Conservation (phyloP, 768 basidiomycete species). For the Mycena olivaceomarginata region DNA sequence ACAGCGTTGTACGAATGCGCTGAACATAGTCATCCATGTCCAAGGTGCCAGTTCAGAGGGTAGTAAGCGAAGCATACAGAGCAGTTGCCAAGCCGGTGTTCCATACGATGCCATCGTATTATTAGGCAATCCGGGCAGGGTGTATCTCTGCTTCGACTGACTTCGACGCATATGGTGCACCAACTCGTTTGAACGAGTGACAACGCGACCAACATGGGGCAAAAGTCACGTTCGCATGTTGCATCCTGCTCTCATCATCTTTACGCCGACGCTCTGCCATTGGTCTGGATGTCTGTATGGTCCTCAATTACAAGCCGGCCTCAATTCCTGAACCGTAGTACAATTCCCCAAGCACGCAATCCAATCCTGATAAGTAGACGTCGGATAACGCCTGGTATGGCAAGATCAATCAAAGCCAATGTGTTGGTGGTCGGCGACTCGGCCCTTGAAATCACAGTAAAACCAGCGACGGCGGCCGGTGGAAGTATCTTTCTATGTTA, state of each 20-base stretch:
- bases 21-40: constrained; percentile 43
- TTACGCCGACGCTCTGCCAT: not conserved
- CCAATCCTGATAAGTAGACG: no score
- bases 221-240: constrained; percentile 11
- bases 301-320: no score
- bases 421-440: no score
- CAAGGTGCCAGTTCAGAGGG: constrained; percentile 14
- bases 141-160: not conserved
- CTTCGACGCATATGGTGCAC: constrained; percentile 13
- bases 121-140: constrained; percentile 11
- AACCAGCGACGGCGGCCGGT: no score
- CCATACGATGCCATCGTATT: constrained; percentile 29
- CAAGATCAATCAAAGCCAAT: no score
- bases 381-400: no score
- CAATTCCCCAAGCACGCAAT: no score
- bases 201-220: not conserved
- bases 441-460: no score
- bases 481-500: no score
- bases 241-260: not conserved
- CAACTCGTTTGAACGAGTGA: not conserved
- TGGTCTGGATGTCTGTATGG: not conserved
- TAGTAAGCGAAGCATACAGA: constrained; percentile 24
- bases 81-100: constrained; percentile 14
- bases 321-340: no score
- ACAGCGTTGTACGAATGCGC: constrained; percentile 39